Evolutionary conservation across 768 basidiomycete genomes (phyloP), one percentile per base, ranked within the genome.

Genomic region (Suillus tomentosus): DNA sequence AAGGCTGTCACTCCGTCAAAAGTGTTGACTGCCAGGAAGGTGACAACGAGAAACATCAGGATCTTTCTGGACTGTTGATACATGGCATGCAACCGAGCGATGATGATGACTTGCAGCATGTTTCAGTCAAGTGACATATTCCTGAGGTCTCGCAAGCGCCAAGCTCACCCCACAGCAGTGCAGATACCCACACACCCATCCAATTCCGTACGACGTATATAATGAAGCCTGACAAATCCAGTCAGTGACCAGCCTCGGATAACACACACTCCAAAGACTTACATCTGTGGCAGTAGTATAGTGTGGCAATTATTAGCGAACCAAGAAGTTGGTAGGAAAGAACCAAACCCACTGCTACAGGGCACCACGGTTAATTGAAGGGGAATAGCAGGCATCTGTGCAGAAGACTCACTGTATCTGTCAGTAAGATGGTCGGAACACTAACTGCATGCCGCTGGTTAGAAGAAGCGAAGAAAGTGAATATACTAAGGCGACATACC

Each of bases 141-240:
- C 2, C 45, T 47, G 45, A 47, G 45, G 4, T 47, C 10, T 22
- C 10, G 9, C n/a, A 22, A 47, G 45, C 13, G 45, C n/a, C n/a
- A 47, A 22, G 10, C 45, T 47, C n/a, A 47, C 45, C n/a, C n/a
- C 10, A 13, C 11, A 47, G n/a, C 10, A 47, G 0, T 5, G 11
- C 0, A 47, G 1, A 13, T 47, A 13, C 45, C 45, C 22, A 0
- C 5, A 13, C 0, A 47, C 0, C 5, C 11, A 11, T 22, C 45
- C n/a, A n/a, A 22, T 0, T 13, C 5, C 5, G 22, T 22, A 22
- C 2, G 10, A 10, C 0, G 10, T 0, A n/a, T 5, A 47, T 5
- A 13, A 22, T 22, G 5, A 10, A 13, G 11, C 45, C 45, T 47
- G n/a, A 47, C 3, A 5, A 22, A 22, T 22, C 4, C 19, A 5